A percentile compares a stretch with the other conserved stretches of the same genome.
These are phyloP conservation scores for Tolypocladium paradoxum DNA, from an alignment of 2,329 filamentous ascomycete species.

Conservation along the genomic window DNA sequence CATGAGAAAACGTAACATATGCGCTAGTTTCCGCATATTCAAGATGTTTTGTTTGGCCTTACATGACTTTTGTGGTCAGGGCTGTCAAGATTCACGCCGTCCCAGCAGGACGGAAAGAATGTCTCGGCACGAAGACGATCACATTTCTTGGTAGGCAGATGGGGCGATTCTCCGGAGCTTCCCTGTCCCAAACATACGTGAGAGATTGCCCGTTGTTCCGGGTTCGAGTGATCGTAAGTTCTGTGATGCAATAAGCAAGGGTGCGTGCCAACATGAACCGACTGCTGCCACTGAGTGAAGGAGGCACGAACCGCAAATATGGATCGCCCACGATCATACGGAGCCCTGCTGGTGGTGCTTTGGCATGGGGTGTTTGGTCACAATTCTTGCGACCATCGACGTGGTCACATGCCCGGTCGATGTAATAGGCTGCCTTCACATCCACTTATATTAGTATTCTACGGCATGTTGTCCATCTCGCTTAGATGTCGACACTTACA, in stretches of 20 bases:
- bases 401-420: conserved; percentile 16
- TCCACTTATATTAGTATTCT: no score
- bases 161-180: conserved; percentile 30
- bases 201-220: conserved; percentile 39
- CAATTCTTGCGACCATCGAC: conserved; percentile 13
- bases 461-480: no score
- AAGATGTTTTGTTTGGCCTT: not conserved
- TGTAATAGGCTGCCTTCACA: conserved; percentile 15
- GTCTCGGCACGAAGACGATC: conserved; percentile 40
- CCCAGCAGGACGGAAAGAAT: conserved; percentile 53
- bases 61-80: conserved; percentile 46
- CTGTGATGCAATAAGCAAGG: conserved; percentile 3
- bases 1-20: no score
- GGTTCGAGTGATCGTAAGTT: conserved; percentile 31
- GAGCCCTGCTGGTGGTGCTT: conserved; percentile 50
- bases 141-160: conserved; percentile 42
- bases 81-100: conserved; percentile 45
- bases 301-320: conserved; percentile 24
- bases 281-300: not conserved
- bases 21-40: not conserved
- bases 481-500: conserved; percentile 7
- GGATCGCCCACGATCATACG: conserved; percentile 56
- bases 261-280: not conserved
- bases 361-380: conserved; percentile 18
- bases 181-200: conserved; percentile 41